phyloP scores from a whole-genome alignment of 2,329 filamentous ascomycete genomes.

The Neofusicoccum sp. region DNA sequence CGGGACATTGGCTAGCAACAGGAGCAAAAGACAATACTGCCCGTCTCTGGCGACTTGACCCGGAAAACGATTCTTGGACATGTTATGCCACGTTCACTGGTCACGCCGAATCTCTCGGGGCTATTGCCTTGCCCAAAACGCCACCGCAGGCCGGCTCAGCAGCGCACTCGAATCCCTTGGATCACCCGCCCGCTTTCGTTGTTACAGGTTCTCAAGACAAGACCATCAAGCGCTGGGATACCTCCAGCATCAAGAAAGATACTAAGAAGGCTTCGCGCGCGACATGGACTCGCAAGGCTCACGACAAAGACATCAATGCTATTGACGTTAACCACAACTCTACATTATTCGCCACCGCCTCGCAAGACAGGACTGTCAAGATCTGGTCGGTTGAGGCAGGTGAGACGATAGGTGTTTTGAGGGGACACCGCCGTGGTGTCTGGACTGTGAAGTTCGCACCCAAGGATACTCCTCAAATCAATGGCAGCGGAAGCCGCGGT shows the following conservation, averaged over 20 bases:
- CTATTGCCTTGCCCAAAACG: constrained; percentile 76
- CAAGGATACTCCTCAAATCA: constrained; percentile 62
- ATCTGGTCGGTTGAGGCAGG: constrained; percentile 92
- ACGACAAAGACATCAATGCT: constrained; percentile 98
- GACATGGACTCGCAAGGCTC: constrained; percentile 86
- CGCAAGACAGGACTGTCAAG: constrained; percentile 94
- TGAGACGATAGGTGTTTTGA: constrained; percentile 84
- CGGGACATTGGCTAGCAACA: constrained; percentile 92
- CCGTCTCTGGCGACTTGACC: constrained; percentile 83
- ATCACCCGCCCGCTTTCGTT: constrained; percentile 77
- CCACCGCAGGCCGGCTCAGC: constrained; percentile 66
- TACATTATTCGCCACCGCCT: constrained; percentile 89
- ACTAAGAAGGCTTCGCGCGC: constrained; percentile 61
- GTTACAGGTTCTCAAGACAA: constrained; percentile 93
- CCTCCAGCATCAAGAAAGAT: constrained; percentile 27
- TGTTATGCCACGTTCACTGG: constrained; percentile 83
- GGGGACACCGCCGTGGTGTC: constrained; percentile 90
- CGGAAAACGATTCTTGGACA: constrained; percentile 68
- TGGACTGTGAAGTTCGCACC: constrained; percentile 94
- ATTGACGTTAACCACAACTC: constrained; percentile 74
- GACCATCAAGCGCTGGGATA: constrained; percentile 92
- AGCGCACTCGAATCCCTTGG: constrained; percentile 70
- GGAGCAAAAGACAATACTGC: constrained; percentile 97
- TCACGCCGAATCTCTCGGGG: constrained; percentile 90
- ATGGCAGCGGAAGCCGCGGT: constrained; percentile 66